Conservation (phyloP, 2,329 filamentous ascomycete genomes). For the Fonsecaea monophora region DNA sequence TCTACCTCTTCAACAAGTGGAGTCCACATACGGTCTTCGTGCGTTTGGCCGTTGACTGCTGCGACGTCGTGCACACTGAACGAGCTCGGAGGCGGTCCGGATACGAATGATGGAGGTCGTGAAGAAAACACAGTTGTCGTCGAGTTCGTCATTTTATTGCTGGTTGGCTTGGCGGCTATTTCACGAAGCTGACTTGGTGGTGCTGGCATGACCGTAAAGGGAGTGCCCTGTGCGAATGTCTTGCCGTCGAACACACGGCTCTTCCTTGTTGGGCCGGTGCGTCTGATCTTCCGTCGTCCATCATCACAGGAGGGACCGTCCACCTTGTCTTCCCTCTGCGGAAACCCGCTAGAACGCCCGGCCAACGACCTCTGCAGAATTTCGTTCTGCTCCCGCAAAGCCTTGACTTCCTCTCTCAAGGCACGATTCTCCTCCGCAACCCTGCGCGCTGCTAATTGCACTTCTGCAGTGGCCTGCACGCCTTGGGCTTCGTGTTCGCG, state of each 20-base stretch:
- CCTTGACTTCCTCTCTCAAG: conserved; percentile 47
- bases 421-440: conserved; percentile 74
- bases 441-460: conserved; percentile 71
- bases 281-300: neutral
- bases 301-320: neutral
- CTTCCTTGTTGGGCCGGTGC: neutral
- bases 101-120: neutral
- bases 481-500: conserved; percentile 69
- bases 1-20: neutral
- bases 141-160: neutral
- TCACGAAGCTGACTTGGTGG: neutral
- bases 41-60: neutral
- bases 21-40: neutral
- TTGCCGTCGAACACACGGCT: neutral
- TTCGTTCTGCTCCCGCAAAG: conserved; percentile 10
- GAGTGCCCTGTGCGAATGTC: neutral
- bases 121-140: neutral
- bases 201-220: neutral
- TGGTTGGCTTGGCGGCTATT: neutral
- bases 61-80: neutral
- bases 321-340: neutral
- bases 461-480: conserved; percentile 72
- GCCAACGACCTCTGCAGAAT: neutral
- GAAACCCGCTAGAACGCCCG: neutral
- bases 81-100: neutral